phyloP scores from a whole-genome alignment of 2,329 filamentous ascomycete genomes.

The Incumbomyces delicatus region DNA sequence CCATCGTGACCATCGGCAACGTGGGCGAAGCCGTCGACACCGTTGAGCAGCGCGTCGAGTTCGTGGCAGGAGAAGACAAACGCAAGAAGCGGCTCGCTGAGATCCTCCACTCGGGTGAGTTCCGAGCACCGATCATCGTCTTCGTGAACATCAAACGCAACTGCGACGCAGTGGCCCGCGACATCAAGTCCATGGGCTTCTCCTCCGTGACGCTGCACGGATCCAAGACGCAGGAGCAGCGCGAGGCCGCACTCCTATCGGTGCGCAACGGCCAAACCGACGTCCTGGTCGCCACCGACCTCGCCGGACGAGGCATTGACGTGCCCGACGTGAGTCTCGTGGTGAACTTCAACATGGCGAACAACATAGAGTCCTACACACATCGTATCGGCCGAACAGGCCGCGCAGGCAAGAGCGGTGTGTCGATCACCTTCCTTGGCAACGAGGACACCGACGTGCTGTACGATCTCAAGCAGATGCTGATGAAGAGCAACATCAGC shows the following conservation, averaged over 20 bases:
- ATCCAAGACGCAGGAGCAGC: constrained; percentile 94
- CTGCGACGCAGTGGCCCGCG: constrained; percentile 86
- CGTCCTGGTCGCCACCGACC: constrained; percentile 87
- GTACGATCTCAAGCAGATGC: constrained; percentile 90
- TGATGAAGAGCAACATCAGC: constrained; percentile 78
- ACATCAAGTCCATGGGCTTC: constrained; percentile 92
- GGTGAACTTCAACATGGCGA: constrained; percentile 98
- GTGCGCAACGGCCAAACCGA: constrained; percentile 71
- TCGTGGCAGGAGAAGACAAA: constrained; percentile 82
- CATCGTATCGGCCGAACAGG: constrained; percentile 95
- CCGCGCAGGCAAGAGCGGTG: constrained; percentile 92
- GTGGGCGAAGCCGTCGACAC: constrained; percentile 93
- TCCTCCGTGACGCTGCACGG: constrained; percentile 84
- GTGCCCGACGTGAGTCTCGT: constrained; percentile 89
- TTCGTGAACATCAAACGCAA: constrained; percentile 99
- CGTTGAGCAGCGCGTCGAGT: constrained; percentile 93
- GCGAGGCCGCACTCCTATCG: constrained; percentile 82
- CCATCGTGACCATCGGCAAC: constrained; percentile 90
- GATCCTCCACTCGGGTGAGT: constrained; percentile 71
- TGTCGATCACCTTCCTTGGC: constrained; percentile 90
- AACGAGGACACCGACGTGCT: constrained; percentile 81
- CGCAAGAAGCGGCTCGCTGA: constrained; percentile 92
- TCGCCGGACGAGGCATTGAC: constrained; percentile 95
- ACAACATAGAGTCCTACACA: constrained; percentile 85
- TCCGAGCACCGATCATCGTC: constrained; percentile 85